phyloP scores from a whole-genome alignment of 768 basidiomycete genomes.

The Termitomyces sp. region DNA sequence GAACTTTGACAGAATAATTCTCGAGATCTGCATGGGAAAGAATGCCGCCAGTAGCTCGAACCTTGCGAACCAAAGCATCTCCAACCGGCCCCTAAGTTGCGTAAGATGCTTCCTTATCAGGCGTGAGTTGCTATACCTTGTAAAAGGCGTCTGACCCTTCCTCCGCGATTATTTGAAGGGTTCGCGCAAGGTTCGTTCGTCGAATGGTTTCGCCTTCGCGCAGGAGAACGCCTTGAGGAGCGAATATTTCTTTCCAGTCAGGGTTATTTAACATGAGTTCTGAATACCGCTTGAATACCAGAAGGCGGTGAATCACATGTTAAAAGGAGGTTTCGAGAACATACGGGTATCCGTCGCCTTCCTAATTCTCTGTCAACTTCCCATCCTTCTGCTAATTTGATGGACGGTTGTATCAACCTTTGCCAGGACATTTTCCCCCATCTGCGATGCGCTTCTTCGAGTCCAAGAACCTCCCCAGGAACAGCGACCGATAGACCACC shows the following conservation, averaged over 20 bases:
- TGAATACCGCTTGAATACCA: conserved; percentile 32
- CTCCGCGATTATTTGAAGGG: conserved; percentile 68
- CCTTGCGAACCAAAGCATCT: conserved; percentile 69
- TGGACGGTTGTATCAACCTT: conserved; percentile 69
- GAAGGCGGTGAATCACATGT: not conserved
- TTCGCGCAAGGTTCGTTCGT: conserved; percentile 72
- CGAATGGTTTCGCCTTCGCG: conserved; percentile 72
- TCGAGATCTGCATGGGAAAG: conserved; percentile 71
- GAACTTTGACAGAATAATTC: conserved; percentile 64
- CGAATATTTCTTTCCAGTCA: conserved; percentile 83
- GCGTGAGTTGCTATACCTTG: conserved; percentile 36
- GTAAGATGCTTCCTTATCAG: conserved; percentile 9
- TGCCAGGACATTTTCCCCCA: conserved; percentile 86
- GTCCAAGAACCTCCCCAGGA: conserved; percentile 86
- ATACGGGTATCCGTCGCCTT: conserved; percentile 62
- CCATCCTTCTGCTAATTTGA: conserved; percentile 77
- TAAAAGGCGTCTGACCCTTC: conserved; percentile 85
- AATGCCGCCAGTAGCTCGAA: conserved; percentile 72
- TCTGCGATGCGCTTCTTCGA: conserved; percentile 75
- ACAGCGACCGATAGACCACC: conserved; percentile 90
- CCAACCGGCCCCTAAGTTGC: conserved; percentile 69
- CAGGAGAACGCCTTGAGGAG: conserved; percentile 67
- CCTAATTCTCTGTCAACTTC: conserved; percentile 74
- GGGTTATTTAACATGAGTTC: conserved; percentile 61
- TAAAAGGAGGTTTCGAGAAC: conserved; percentile 13